Evolutionary conservation across 202 grass and related monocot species (phyloP), one percentile per base, ranked within the genome.

Genomic region (Hordeum pubiflorum): DNA sequence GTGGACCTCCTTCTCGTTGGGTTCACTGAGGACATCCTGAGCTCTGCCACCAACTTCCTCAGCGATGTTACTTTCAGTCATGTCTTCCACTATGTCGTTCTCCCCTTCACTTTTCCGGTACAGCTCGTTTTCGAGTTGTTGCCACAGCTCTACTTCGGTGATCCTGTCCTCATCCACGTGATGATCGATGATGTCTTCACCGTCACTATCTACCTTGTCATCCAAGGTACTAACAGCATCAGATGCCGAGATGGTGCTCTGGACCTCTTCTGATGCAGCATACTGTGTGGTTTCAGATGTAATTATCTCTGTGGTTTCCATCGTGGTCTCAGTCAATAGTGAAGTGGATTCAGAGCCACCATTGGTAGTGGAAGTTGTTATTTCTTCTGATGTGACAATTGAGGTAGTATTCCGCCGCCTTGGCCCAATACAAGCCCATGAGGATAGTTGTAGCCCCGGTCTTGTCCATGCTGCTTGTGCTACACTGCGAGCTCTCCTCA

Each of bases 341-440:
- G 84, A 74, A 76, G 85, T 63, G 20, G 92, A 73, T 54, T 91
- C 86, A 6, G 80, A 72, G 20, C 54, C 81, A 78, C 62, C 31
- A 5, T 33, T 43, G 69, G 82, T 27, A 52, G 82, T 39, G 23
- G 74, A 60, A 62, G 76, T n/a, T 80, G 63, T 77, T 66, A 48
- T 82, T 69, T 87, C 86, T 75, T 92, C 88, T 77, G 76, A 80
- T 73, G 76, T 85, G 48, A 73, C 36, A 70, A 23, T 76, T 75
- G 86, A 63, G 14, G 88, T 82, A 69, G 92, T 94, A 78, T 87
- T 94, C 26, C 92, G 90, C 9, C 80, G 79, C 56, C 95, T 88
- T 65, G 89, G 92, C n/a, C 92, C 96, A 64, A 95, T 98, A 81
- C 92, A 98, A 52, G 96, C 82, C 92, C 88, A 98, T 54, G 96